Evolutionary conservation across 495 filamentous ascomycete genomes (phyloP), one percentile per base, ranked within the genome.

Genomic region (Cercophora sp.): DNA sequence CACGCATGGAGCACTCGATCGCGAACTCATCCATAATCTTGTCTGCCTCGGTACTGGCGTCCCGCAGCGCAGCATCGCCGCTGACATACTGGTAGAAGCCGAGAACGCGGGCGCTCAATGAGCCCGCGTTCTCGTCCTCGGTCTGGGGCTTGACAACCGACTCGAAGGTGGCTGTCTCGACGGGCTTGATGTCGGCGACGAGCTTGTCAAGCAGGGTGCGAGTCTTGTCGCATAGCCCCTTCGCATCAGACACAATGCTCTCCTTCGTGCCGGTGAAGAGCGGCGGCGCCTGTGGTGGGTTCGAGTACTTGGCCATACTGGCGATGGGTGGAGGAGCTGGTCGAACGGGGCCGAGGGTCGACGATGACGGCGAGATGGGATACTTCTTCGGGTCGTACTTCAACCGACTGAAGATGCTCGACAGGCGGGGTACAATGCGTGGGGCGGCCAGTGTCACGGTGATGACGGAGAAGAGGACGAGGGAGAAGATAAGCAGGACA

Each of bases 81-180:
- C 84, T 88, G 9, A 92, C 86, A 42, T 88, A 83, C 67, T 92
- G 87, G 69, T 91, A 93, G 64, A 93, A 93, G 56, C 72, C 72
- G 25, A 88, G 69, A 47, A 89, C 83, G 40, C 82, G 77, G 24
- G 74, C 67, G 55, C 80, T 77, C 11, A 89, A 72, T 0, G 73
- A 73, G 56, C 76, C 75, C 8, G 65, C 58, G 57, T 91, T 85
- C 70, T 91, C 86, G 61, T 89, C 82, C 26, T 81, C 70, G 36
- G 79, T 79, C 55, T 88, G 77, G 6, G 84, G 83, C n/a, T 69
- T 68, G 36, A 92, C 27, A 22, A 85, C 78, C 22, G 80, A 82
- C 27, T 76, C 75, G 56, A 91, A 92, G 37, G 76, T 82, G 25
- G 88, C 85, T 8, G 58, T 48, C 53, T 66, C 61, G 13, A 82